Evolutionary conservation across 805 yeast genomes (phyloP), one percentile per base, ranked within the genome.

Genomic region (Schizosaccharomyces osmophilus): DNA sequence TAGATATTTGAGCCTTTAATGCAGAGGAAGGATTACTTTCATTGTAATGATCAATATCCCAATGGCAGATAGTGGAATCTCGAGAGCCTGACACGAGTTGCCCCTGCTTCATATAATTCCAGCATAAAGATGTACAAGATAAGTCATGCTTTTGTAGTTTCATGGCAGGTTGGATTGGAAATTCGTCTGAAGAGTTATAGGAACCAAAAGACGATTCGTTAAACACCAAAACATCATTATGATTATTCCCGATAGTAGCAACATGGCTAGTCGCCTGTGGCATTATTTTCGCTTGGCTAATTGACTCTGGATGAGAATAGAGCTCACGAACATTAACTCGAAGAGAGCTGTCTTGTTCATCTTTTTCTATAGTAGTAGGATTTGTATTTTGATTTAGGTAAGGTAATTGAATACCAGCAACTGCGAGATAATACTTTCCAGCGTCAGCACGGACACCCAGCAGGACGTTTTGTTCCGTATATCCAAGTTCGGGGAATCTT

Each of bases 111-210:
- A 64, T 64, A 26, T 75, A 73, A 62, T 78, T 73, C 94, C 95
- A 87, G 64, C 82, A 82, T 59, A 87, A 70, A 1, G 83, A 85
- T 68, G 76, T 81, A 0, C 94, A 94, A 65, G 83, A 87, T 62
- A 72, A 74, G 15, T 74, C 71, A 71, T 87, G 95, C 67, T 73
- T 78, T 5, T 67, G 65, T n/a, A 82, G 73, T 6, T 74, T 70
- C n/a, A 82, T 72, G 62, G 84, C 83, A 5, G 81, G 82, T 65
- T 75, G 74, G 66, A 73, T 72, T 22, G 62, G 63, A 22, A 71
- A 8, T 6, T 51, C 36, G 6, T 17, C 15, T 24, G 57, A 1
- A 22, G 36, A 9, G 5, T 29, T 29, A 17, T 29, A 51, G 11
- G 57, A 22, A 6, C 22, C 17, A 29, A 51, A 51, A 17, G 57